Conservation (phyloP, 169 alveolate species). For the Blepharisma undulans region DNA sequence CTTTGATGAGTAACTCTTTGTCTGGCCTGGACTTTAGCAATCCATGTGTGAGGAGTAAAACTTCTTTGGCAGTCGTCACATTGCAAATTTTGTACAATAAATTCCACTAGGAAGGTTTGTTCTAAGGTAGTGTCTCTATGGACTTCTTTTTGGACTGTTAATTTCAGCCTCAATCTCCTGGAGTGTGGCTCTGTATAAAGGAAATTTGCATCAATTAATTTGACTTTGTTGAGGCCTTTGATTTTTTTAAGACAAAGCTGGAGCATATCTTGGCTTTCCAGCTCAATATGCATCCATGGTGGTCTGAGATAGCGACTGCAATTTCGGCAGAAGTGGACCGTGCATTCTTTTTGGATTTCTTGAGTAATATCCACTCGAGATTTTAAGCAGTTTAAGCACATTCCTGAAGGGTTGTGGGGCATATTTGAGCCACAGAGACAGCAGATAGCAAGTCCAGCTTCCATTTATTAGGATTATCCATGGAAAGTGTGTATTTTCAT, state of each 20-base stretch:
- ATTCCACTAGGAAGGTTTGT: conserved; percentile 89
- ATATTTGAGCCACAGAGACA: conserved; percentile 92
- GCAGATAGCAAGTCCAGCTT: conserved; percentile 68
- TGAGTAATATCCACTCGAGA: conserved; percentile 90
- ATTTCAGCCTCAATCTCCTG: conserved; percentile 93
- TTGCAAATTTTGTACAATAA: conserved; percentile 89
- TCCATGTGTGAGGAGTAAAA: conserved; percentile 99
- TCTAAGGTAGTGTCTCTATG: conserved; percentile 90
- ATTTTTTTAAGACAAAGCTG: conserved; percentile 95
- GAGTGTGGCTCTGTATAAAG: conserved; percentile 97
- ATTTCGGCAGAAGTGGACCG: conserved; percentile 86
- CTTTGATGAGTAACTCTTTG: conserved; percentile 97
- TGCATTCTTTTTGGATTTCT: conserved; percentile 85
- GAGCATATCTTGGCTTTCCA: conserved; percentile 96
- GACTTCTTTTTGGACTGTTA: conserved; percentile 95
- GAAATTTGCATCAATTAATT: conserved; percentile 94
- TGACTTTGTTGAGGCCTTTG: conserved; percentile 93
- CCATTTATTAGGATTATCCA: background rate
- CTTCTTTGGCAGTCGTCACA: conserved; percentile 97
- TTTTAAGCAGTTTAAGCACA: conserved; percentile 92
- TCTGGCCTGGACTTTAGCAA: conserved; percentile 94
- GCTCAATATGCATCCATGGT: conserved; percentile 94
- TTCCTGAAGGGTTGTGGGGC: conserved; percentile 87
- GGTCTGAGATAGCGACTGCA: conserved; percentile 93
- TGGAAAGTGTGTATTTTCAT: background rate